Conservation (phyloP, 495 filamentous ascomycete genomes). For the Aspergillus ostianus region DNA sequence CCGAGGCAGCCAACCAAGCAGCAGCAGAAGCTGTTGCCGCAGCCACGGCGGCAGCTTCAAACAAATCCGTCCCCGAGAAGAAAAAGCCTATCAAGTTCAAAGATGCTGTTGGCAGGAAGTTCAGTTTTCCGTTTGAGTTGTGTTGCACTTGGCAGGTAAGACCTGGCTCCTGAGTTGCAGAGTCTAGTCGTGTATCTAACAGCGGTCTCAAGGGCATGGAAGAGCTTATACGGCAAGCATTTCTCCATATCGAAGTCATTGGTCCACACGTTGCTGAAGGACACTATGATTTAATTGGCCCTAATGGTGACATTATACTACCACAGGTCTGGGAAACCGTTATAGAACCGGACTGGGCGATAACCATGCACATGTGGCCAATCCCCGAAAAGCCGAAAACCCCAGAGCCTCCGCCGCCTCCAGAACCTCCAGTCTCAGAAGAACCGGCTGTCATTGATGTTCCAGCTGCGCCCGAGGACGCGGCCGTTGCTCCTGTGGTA, state of each 20-base stretch:
- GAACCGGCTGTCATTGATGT: conserved; percentile 20
- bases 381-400: conserved; percentile 62
- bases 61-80: conserved; percentile 43
- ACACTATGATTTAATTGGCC: conserved; percentile 81
- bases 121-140: conserved; percentile 78
- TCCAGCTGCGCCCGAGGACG: conserved; percentile 24
- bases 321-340: conserved; percentile 85
- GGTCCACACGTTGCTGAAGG: conserved; percentile 80
- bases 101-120: conserved; percentile 82
- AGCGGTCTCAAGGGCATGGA: conserved; percentile 67
- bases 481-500: conserved; percentile 9
- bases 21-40: conserved; percentile 31
- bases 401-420: conserved; percentile 35
- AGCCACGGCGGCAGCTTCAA: conserved; percentile 25
- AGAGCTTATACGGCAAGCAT: conserved; percentile 81
- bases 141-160: conserved; percentile 79
- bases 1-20: conserved; percentile 22
- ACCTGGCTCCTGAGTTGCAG: conserved; percentile 12
- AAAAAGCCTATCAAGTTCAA: conserved; percentile 77
- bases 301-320: conserved; percentile 84
- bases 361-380: conserved; percentile 98
- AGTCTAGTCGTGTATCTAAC: conserved; percentile 14
- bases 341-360: conserved; percentile 80
- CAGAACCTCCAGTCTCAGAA: conserved; percentile 24
- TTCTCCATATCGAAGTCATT: conserved; percentile 78